Conservation (phyloP, 768 basidiomycete species). For the Rhodotorula diobovata region DNA sequence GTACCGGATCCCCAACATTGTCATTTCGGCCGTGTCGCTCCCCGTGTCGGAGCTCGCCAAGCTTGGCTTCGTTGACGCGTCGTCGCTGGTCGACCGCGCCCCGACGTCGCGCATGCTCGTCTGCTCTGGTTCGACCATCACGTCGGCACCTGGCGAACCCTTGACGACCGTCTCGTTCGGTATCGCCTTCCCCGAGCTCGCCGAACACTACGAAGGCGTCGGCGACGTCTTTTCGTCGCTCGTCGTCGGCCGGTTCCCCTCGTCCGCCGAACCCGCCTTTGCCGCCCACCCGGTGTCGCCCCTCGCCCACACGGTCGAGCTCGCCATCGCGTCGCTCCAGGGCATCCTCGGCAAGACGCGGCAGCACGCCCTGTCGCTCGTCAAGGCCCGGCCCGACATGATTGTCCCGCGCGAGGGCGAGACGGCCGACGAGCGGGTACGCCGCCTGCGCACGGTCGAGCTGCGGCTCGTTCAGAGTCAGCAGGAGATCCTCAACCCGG, state of each 20-base stretch:
- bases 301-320: slow-evolving; percentile 61
- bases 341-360: slow-evolving; percentile 65
- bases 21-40: slow-evolving; percentile 70
- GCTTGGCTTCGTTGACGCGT: slow-evolving; percentile 18
- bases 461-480: slow-evolving; percentile 66
- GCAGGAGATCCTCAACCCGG: slow-evolving; percentile 39
- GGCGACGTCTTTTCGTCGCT: slow-evolving; percentile 95
- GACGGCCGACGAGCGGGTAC: slow-evolving; percentile 55
- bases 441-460: slow-evolving; percentile 79
- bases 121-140: slow-evolving; percentile 70
- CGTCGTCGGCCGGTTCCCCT: slow-evolving; percentile 68
- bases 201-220: slow-evolving; percentile 92
- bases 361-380: slow-evolving; percentile 56
- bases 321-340: slow-evolving; percentile 69
- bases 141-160: slow-evolving; percentile 37
- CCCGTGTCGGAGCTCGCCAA: slow-evolving; percentile 54
- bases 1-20: slow-evolving; percentile 75
- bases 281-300: slow-evolving; percentile 46
- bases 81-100: background rate
- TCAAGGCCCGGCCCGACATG: slow-evolving; percentile 64
- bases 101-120: slow-evolving; percentile 55
- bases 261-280: slow-evolving; percentile 10
- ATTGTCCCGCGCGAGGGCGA: slow-evolving; percentile 40
- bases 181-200: slow-evolving; percentile 67
- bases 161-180: slow-evolving; percentile 55